phyloP scores from a whole-genome alignment of 2,329 filamentous ascomycete genomes.

The Neurospora sp. region DNA sequence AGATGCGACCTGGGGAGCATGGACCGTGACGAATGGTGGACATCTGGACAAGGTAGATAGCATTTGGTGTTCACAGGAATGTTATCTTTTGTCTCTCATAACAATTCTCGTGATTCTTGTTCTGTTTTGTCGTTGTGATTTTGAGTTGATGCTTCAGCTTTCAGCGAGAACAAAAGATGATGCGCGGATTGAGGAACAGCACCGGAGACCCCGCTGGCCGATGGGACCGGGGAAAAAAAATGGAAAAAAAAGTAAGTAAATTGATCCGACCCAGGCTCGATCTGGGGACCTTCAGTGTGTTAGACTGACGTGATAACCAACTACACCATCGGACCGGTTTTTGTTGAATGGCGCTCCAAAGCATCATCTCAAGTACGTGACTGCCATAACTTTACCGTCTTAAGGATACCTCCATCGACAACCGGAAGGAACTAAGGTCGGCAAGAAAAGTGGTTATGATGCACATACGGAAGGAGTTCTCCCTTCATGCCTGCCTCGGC shows the following conservation, averaged over 20 bases:
- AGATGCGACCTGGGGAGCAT: background rate
- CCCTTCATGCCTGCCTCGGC: background rate
- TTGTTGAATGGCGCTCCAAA: background rate
- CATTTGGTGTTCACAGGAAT: background rate
- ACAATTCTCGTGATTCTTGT: background rate
- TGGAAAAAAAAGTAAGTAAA: background rate
- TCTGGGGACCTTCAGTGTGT: conserved; percentile 27
- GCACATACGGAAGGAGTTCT: background rate
- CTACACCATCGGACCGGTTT: conserved; percentile 22
- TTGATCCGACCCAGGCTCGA: conserved; percentile 20
- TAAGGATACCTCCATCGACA: background rate
- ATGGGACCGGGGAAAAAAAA: background rate
- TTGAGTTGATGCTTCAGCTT: background rate
- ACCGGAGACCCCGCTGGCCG: background rate
- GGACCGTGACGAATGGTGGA: background rate
- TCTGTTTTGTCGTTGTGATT: background rate
- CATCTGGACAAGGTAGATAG: background rate
- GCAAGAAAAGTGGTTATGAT: no score
- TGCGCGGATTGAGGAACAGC: background rate
- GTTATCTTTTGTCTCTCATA: background rate
- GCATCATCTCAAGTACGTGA: background rate
- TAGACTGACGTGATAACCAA: conserved; percentile 41
- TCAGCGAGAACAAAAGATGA: background rate
- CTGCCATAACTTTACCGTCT: background rate
- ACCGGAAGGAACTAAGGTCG: background rate